Evolutionary conservation across 2,329 filamentous ascomycete genomes (phyloP).

Genomic region (Aspergillus sojae): DNA sequence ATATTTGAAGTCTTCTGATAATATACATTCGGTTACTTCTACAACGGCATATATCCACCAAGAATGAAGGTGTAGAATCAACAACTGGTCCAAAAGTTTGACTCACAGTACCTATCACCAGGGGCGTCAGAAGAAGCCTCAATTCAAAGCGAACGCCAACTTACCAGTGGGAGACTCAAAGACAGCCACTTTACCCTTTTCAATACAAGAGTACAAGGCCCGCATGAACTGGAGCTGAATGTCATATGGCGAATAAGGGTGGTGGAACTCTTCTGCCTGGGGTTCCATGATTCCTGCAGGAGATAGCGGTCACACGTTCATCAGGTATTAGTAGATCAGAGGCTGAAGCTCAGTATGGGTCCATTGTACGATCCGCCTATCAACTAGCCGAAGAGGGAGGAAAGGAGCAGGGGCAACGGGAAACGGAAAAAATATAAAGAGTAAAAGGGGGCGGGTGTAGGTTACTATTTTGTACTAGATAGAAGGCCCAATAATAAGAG

Average conservation of each 20-base stretch:
- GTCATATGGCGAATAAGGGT: conserved; percentile 83
- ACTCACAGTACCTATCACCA: conserved; percentile 45
- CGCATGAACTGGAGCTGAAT: conserved; percentile 90
- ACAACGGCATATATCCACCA: background rate
- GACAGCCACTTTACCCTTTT: conserved; percentile 79
- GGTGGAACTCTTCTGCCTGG: conserved; percentile 67
- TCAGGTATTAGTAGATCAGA: background rate
- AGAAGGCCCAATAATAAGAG: background rate
- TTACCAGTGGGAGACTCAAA: conserved; percentile 92
- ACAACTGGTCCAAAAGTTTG: conserved; percentile 3
- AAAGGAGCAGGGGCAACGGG: background rate
- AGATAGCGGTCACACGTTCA: background rate
- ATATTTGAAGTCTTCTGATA: background rate
- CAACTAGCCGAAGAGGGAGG: background rate
- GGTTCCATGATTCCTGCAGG: conserved; percentile 34
- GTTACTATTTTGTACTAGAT: background rate
- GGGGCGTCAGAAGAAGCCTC: conserved; percentile 19
- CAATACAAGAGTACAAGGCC: conserved; percentile 75
- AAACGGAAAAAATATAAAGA: background rate
- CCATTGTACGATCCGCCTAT: background rate
- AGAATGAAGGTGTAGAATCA: background rate
- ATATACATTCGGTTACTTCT: background rate
- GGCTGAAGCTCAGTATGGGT: background rate
- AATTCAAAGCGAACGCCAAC: conserved; percentile 3
- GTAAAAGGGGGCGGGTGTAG: too few species aligned